Evolutionary conservation across 352 stramenopile species (phyloP), one percentile per base, ranked within the genome.

Genomic region (Nothophytophthora sp.): DNA sequence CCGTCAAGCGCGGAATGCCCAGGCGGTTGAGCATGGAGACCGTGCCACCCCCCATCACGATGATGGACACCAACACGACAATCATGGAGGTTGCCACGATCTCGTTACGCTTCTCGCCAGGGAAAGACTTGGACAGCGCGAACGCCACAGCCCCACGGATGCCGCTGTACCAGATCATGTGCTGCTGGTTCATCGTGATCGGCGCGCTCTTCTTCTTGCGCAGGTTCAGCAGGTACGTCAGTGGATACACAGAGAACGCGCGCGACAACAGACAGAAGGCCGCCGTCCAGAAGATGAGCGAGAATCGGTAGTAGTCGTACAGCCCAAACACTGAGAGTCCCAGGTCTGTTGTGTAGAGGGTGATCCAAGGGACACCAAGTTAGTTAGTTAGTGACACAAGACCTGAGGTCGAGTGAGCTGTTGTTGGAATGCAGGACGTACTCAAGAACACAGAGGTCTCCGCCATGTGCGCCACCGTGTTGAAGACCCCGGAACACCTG

Each of bases 91-190:
- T 96, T 35, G 86, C 77, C 28, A 91, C 81, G 34, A 98, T 88
- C 54, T 94, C 76, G 50, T 94, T 79, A 20, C 76, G 67, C 63
- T 90, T 92, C 29, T 92, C 78, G 15, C 81, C 73, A 8, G 95
- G 90, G 58, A 98, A 98, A 5, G 75, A 89, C 61, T 95, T 90
- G 50, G 90, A 90, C 47, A 95, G 76, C 23, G 90, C 86, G 58
- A 97, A 98, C 0, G 92, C 90, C 5, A 98, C 88, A 24, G 93
- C 95, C 16, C 93, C 93, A 20, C 95, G 86, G 36, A 98, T 75
- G 10, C 95, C 95, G 30, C 87, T 92, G 75, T 97, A 98, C 84
- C 88, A 98, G 48, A 98, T 91, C 87, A 98, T 96, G 71, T 97
- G 88, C 55, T 96, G 86, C 49, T 95, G 92, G 60, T 96, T 97